Percentiles rank a stretch among this genome's conserved stretches.
phyloP scores from a whole-genome alignment of 495 filamentous ascomycete species.

The Podospora anserina region DNA sequence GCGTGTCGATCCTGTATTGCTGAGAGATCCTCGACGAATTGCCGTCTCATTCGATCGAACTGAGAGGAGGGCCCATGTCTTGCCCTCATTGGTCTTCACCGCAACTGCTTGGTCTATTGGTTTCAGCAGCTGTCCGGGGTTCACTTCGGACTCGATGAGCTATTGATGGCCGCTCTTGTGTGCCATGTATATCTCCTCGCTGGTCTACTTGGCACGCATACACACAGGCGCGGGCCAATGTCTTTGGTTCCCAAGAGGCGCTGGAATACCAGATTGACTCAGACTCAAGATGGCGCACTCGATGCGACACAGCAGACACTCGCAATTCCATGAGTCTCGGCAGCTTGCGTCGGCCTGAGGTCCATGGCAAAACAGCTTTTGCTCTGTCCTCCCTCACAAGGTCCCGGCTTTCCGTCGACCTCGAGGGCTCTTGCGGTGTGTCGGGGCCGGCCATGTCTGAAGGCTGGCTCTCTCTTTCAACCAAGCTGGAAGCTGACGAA shows the following conservation, averaged over 20 bases:
- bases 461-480: neutral
- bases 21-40: neutral
- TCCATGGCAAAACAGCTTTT: neutral
- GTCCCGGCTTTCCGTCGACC: neutral
- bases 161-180: neutral
- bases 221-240: slow-evolving; percentile 16
- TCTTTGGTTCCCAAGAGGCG: slow-evolving; percentile 28
- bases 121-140: slow-evolving; percentile 19
- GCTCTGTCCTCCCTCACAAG: neutral
- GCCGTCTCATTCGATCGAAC: slow-evolving; percentile 3
- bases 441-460: slow-evolving; percentile 5
- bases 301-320: slow-evolving; percentile 27
- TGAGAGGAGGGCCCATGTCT: slow-evolving; percentile 10
- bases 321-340: slow-evolving; percentile 31
- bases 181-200: neutral
- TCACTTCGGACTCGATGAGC: slow-evolving; percentile 1
- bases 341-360: slow-evolving; percentile 17
- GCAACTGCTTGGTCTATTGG: slow-evolving; percentile 17
- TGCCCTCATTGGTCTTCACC: slow-evolving; percentile 13
- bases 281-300: slow-evolving; percentile 33
- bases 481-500: neutral
- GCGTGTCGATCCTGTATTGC: slow-evolving; percentile 2
- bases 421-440: slow-evolving; percentile 8
- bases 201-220: too few relatives aligned
- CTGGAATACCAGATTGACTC: slow-evolving; percentile 36